Base-by-base conservation (phyloP, 305 asterid species). In the Solanum hybrid region DNA sequence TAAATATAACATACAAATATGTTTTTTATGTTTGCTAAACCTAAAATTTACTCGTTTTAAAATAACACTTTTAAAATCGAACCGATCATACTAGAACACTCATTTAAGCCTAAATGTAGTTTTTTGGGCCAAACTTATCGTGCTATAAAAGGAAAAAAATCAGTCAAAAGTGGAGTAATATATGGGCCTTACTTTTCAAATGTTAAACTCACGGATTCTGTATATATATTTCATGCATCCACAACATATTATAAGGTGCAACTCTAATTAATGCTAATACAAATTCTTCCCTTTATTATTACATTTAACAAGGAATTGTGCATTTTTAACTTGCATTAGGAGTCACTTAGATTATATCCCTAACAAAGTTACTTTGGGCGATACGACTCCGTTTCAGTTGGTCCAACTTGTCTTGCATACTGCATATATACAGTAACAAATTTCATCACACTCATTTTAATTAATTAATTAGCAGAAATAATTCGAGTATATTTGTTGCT, bases 331-430 rank as follows among this genome's bases (percentile, higher is more conserved):
- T 7, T 81, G 35, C 37, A 40, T 31, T 2, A 26, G 2, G 26
- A 9, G 26, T 39, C 11, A 3, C 87, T 83, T 83, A 28, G 8
- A 82, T 82, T 29, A 42, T 39, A 81, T 37, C 16, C n/a, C 81
- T 78, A 88, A 22, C 36, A 39, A 2, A 86, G n/a, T 87, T 42
- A 86, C 91, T 42, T 92, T n/a, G 94, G 87, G 89, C 94, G 95
- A 90, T 94, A 81, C 22, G 97, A 81, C 29, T 96, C 95, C 57
- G 89, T 67, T 93, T 94, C 97, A 22, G 87, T 86, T 3, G 97
- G 96, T 40, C 96, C 97, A 89, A 87, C 93, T 93, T 94, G 97
- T 93, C 98, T 96, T 89, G 93, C 95, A 89, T 87, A 87, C 98
- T 96, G 93, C 91, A 90, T 10, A 61, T 61, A 61, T 61, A 91